Conservation (phyloP, 805 yeast species). For the Nakazawaea ernobii region DNA sequence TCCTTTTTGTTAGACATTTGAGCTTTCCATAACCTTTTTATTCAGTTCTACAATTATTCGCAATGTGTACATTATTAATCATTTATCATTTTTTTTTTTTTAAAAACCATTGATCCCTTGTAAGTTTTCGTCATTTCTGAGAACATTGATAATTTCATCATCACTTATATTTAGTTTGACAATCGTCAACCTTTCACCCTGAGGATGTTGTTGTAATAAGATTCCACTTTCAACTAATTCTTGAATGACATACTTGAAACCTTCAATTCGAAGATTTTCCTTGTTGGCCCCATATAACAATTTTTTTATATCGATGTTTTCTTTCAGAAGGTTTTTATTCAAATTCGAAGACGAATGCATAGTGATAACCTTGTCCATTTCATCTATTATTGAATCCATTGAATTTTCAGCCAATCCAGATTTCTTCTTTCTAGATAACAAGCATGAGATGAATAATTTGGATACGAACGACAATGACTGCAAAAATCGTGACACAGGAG, state of each 20-base stretch:
- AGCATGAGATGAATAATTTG: conserved; percentile 67
- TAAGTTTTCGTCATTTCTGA: conserved; percentile 50
- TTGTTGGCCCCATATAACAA: conserved; percentile 19
- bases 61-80: not conserved
- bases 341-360: conserved; percentile 10
- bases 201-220: conserved; percentile 57
- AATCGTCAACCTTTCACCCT: conserved; percentile 61
- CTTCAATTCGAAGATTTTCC: conserved; percentile 38
- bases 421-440: conserved; percentile 58
- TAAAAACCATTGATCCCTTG: conserved; percentile 5
- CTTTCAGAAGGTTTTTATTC: conserved; percentile 17
- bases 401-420: conserved; percentile 66
- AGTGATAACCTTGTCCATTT: conserved; percentile 36
- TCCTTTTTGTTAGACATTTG: no score
- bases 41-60: no score
- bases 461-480: conserved; percentile 57
- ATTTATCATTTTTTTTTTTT: not conserved
- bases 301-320: conserved; percentile 18
- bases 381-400: conserved; percentile 76
- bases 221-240: conserved; percentile 81
- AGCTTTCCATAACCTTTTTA: no score
- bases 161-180: conserved; percentile 64
- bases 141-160: conserved; percentile 58
- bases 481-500: conserved; percentile 63
- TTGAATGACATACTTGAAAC: conserved; percentile 53